phyloP scores from a whole-genome alignment of 2,329 filamentous ascomycete genomes.

The Botryosphaeria dothidea region DNA sequence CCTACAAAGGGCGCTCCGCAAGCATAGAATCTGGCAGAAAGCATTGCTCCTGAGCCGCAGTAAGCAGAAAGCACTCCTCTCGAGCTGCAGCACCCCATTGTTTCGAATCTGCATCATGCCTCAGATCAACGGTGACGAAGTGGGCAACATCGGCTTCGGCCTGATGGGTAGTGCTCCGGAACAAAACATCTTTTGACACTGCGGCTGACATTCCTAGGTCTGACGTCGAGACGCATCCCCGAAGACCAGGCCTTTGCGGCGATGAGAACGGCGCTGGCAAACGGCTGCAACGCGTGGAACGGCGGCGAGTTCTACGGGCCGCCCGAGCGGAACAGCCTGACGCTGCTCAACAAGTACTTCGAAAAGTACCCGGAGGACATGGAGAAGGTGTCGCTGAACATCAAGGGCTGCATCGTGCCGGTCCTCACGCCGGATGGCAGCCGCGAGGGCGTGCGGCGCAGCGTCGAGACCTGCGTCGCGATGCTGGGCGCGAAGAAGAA shows the following conservation, averaged over 20 bases:
- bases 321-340: conserved; percentile 38
- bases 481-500: not conserved
- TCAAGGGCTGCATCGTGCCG: conserved; percentile 37
- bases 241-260: conserved; percentile 43
- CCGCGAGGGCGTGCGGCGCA: not conserved
- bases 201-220: too few species aligned
- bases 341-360: conserved; percentile 44
- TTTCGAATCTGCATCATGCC: too few species aligned
- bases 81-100: too few species aligned
- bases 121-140: too few species aligned
- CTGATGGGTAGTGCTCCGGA: too few species aligned
- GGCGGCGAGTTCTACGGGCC: conserved; percentile 45
- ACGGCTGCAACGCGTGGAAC: conserved; percentile 45
- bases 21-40: too few species aligned
- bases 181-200: too few species aligned
- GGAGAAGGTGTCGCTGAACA: conserved; percentile 40
- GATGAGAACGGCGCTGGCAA: conserved; percentile 44
- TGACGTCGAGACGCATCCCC: conserved; percentile 10
- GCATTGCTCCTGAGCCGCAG: too few species aligned
- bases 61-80: too few species aligned
- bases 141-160: too few species aligned
- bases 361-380: conserved; percentile 44
- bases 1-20: too few species aligned
- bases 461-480: not conserved
- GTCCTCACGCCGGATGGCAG: not conserved